Base-by-base conservation (phyloP, 2,329 filamentous ascomycete genomes). In the Coniochaeta sp. region DNA sequence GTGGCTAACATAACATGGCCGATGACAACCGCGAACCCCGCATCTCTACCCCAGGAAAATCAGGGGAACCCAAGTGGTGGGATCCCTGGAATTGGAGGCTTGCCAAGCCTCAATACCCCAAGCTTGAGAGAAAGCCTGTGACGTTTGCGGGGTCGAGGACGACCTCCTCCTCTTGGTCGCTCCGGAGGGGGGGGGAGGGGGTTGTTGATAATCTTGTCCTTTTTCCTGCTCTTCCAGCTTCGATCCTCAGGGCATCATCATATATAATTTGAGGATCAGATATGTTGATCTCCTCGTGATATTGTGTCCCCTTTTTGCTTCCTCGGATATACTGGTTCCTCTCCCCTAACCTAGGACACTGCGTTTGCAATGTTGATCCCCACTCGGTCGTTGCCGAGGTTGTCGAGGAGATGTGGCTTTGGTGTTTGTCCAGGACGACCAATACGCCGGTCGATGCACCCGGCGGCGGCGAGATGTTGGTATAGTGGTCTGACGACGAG, bases 401-500 rank as follows among this genome's bases (percentile, higher is more conserved):
- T 58, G 36, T 58, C 36, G 36, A 44, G 56, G 54, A 36, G 54
- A 24, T 26, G 56, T 31, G 38, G 16, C 16, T 33, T 44, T 4
- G 34, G 36, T 44, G 56, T 16, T n/a, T 36, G 22, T 34, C 54
- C 31, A 34, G 31, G 33, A 26, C 47, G 47, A 7, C 3, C n/a
- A 52, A 52, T 52, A 52, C 26, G 11, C 12, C 22, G 31, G 6
- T 6, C n/a, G 31, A 58, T 22, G 19, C 19, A 22, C 6, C 2
- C 6, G 3, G 5, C 24, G 36, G 24, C 28, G 36, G 34, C 58
- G 24, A 44, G 58, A 57, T 55, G n/a, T n/a, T n/a, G 50, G 4
- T n/a, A 62, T 52, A 62, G 64, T 44, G 62, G 62, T 4, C 50
- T 68, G 61, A 65, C 65, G 4, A 61, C 36, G 33, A 69, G 67